Base-by-base conservation (phyloP, 768 basidiomycete genomes). In the Pleurotus ostreatus region DNA sequence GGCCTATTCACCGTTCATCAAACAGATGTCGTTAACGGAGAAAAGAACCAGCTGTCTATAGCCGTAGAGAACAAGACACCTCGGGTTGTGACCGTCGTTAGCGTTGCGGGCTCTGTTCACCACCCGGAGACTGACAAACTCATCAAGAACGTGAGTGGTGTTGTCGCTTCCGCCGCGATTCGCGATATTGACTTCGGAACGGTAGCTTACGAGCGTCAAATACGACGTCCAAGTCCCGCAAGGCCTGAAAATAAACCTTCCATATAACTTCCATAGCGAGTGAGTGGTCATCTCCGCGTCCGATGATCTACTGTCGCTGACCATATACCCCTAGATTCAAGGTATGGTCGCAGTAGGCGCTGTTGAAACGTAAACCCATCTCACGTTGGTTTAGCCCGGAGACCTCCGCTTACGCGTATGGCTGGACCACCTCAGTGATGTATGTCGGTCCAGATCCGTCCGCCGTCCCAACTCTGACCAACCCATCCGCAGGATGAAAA, bases 21-120 rank as follows among this genome's bases (percentile, higher is more conserved):
- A 52, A n/a, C 63, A 93, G 91, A 92, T 57, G 74, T 93, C 48
- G 84, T 92, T 30, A 94, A 94, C 62, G 91, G 91, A 57, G 88
- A 91, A 75, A 83, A 79, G 65, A 94, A 92, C 66, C 72, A 78
- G 30, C 72, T 94, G 34, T 70, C 71, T 22, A 69, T 94, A 48
- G 69, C 76, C 23, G 76, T 93, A 11, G 89, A 91, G 70, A 94
- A 91, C 71, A 88, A 82, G 68, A 86, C 88, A 9, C 81, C 80
- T 61, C 78, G 77, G 63, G 89, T 92, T 60, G 76, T 88, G 48
- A 89, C 88, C 2, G 71, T 93, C 15, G 67, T 83, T 58, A 78
- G 71, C 62, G 76, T 89, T 57, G 78, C 81, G 52, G 90, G 87
- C 43, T 85, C 88, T 37, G 74, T 93, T 62, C 80, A 83, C 59